A percentile compares a stretch with the other conserved stretches of the same genome.
phyloP scores from a whole-genome alignment of 2,329 filamentous ascomycete genomes.

The Lecanicillium sp. region DNA sequence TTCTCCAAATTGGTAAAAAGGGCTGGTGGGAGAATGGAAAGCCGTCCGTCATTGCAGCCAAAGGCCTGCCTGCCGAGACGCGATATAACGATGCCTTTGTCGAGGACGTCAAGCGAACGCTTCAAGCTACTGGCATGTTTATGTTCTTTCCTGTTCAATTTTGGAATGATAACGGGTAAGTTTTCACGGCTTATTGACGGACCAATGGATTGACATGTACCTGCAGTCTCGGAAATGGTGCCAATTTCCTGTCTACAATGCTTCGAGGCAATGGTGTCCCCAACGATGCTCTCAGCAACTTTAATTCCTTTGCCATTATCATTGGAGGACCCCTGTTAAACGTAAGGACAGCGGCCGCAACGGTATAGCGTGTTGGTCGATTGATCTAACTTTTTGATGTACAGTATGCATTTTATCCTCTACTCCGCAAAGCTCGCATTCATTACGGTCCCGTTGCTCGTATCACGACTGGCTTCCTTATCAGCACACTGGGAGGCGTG shows the following conservation, averaged over 20 bases:
- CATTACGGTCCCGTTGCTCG: slow-evolving; percentile 49
- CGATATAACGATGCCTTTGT: slow-evolving; percentile 57
- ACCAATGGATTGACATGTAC: not conserved
- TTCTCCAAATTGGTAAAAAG: slow-evolving; percentile 43
- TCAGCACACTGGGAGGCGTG: slow-evolving; percentile 40
- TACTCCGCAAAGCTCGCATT: slow-evolving; percentile 40
- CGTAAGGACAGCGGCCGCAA: too few species aligned
- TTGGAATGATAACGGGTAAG: slow-evolving; percentile 27
- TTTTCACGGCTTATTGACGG: too few species aligned
- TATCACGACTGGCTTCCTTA: slow-evolving; percentile 49
- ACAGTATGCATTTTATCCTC: slow-evolving; percentile 41
- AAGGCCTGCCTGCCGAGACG: slow-evolving; percentile 39
- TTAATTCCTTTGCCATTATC: slow-evolving; percentile 52
- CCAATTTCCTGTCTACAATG: slow-evolving; percentile 29
- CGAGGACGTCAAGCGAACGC: slow-evolving; percentile 50
- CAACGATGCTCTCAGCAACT: slow-evolving; percentile 53
- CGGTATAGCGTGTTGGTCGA: not conserved
- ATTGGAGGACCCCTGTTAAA: slow-evolving; percentile 26
- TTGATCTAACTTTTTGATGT: too few species aligned
- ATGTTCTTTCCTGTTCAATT: slow-evolving; percentile 31
- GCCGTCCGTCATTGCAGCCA: slow-evolving; percentile 40
- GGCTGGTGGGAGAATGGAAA: slow-evolving; percentile 52
- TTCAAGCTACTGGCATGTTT: slow-evolving; percentile 32
- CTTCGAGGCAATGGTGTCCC: slow-evolving; percentile 41
- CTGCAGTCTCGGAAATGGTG: slow-evolving; percentile 21